Base-by-base conservation (phyloP, 108 stramenopile species). In the Nannochloropsis salina region DNA sequence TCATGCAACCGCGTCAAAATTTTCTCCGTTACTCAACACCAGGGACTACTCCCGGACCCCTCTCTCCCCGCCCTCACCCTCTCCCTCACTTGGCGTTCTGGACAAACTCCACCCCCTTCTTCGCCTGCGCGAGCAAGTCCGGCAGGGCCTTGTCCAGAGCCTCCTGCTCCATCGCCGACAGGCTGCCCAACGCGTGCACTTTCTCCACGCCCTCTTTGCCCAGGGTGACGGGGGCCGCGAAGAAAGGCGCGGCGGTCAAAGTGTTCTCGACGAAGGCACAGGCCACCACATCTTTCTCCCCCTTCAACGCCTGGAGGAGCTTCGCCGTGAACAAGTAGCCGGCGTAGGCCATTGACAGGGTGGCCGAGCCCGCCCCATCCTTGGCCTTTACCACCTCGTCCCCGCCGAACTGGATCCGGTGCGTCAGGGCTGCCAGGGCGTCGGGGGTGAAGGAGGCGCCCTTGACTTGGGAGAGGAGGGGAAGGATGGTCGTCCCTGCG, bases 351-450 rank as follows among this genome's bases (percentile, higher is more conserved):
- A 99, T 99, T 82, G 93, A 94, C 42, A 99, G 93, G 42, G 99
- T 99, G 83, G 99, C 99, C 43, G 90, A 92, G 8, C 93, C 99
- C 9, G 99, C 96, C 80, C 99, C 99, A 22, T 98, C 99, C 94
- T 99, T 99, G 87, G 99, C 99, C 92, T 98, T 93, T 44, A 99
- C 99, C 61, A 99, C 99, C 91, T 99, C 99, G 87, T 99, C 99
- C 22, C 99, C 99, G 45, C 99, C 99, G 86, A 99, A 99, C 90
- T 97, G 89, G 45, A 88, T 85, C 43, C 44, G 92, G 88, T 98
- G 95, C 80, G 97, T 98, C 79, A 99, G 85, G 10, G 93, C 93
- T 45, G 95, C 97, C 82, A 94, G 91, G 81, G 96, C 94, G 42
- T 93, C 96, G 74, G 96, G 94, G 40, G 93, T 83, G 85, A 97